A percentile compares a stretch with the other conserved stretches of the same genome.
Evolutionary conservation across 257 asterid genomes (phyloP).

Genomic region (Penstemon eatonii): DNA sequence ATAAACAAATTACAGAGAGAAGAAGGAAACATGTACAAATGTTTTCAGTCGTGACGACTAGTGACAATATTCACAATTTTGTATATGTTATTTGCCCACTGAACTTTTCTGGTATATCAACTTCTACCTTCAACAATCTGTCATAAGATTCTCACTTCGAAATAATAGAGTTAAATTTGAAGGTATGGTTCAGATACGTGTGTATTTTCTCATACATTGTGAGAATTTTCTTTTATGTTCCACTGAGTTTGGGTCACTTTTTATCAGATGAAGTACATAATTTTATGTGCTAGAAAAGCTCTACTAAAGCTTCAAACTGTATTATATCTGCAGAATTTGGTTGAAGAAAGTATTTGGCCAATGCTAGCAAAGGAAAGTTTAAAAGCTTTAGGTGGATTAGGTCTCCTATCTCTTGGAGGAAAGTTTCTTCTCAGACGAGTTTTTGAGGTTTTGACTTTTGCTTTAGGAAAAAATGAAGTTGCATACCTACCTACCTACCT

Average conservation of each 20-base stretch:
- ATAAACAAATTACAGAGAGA: neutral
- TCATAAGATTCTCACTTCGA: neutral
- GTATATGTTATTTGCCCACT: neutral
- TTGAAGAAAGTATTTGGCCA: constrained; percentile 84
- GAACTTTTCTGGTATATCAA: neutral
- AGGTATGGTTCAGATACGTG: neutral
- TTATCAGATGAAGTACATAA: neutral
- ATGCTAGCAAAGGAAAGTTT: constrained; percentile 87
- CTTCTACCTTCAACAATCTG: neutral
- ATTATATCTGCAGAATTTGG: constrained; percentile 61
- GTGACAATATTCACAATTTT: neutral
- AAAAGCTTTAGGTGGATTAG: constrained; percentile 88
- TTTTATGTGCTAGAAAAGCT: constrained; percentile 10
- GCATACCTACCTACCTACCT: neutral
- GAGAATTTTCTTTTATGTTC: too few relatives aligned
- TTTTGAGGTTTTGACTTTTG: constrained; percentile 70
- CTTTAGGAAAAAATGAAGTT: constrained; percentile 23
- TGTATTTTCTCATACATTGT: neutral
- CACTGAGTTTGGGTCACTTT: too few relatives aligned
- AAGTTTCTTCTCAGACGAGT: constrained; percentile 80
- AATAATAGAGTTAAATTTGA: neutral
- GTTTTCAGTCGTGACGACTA: neutral
- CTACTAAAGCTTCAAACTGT: constrained; percentile 29
- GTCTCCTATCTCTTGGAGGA: constrained; percentile 95
- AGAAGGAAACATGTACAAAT: neutral